Conservation (phyloP, 192 early-diverging fungal genomes). For the Chytriomyces confervae region DNA sequence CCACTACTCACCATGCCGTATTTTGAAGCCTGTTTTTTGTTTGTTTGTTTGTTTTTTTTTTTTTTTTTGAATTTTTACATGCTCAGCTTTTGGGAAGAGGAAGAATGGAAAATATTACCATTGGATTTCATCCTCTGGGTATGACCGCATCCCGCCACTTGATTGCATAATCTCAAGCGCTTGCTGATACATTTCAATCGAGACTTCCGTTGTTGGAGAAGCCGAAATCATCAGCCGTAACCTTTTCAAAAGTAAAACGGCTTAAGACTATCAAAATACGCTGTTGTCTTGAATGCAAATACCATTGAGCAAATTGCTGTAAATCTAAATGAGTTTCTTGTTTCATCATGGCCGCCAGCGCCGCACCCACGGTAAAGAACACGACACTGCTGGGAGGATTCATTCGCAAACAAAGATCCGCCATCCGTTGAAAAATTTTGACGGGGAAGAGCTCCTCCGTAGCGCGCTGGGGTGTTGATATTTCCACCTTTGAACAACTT, state of each 20-base stretch:
- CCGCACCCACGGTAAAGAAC: conserved; percentile 18
- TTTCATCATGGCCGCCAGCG: conserved; percentile 35
- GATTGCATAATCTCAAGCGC: conserved; percentile 23
- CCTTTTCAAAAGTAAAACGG: conserved; percentile 1
- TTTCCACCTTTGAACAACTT: background rate
- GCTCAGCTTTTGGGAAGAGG: background rate
- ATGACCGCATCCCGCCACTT: background rate
- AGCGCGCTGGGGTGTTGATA: background rate
- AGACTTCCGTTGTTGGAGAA: background rate
- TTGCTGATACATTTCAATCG: conserved; percentile 23
- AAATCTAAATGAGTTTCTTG: conserved; percentile 14
- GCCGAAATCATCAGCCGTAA: conserved; percentile 34
- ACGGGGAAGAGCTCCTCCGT: conserved; percentile 17
- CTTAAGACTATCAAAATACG: background rate
- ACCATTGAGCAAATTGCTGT: conserved; percentile 23
- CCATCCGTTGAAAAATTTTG: conserved; percentile 32
- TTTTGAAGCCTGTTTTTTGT: conserved; percentile 4
- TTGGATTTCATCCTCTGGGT: conserved; percentile 15
- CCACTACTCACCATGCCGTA: conserved; percentile 22
- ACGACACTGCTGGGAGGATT: conserved; percentile 27
- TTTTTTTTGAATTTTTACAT: too few species aligned
- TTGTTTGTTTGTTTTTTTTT: too few species aligned
- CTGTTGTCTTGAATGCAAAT: background rate
- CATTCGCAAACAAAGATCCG: conserved; percentile 21
- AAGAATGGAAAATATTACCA: conserved; percentile 14